Evolutionary conservation across 2,329 filamentous ascomycete genomes (phyloP), one percentile per base, ranked within the genome.

Genomic region (Trichoderma polysporum): DNA sequence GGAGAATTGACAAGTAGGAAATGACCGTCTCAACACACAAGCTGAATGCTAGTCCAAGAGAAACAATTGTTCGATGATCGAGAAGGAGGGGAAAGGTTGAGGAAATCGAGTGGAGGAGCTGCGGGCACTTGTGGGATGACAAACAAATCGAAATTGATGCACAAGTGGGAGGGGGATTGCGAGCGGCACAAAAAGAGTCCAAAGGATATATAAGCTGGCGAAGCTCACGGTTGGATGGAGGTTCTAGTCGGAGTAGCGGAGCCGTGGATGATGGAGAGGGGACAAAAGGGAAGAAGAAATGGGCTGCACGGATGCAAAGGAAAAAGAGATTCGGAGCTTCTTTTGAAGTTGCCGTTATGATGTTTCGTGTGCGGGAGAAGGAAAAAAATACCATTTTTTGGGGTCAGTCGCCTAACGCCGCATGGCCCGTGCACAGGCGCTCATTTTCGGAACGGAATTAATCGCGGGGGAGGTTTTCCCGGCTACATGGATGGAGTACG

Each of bases 101-200:
- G 64, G 59, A 57, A 39, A 49, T 61, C 58, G 65, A 49, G 65
- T 56, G 65, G 65, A 67, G 49, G 65, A 67, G 49, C 41, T 53
- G 58, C 65, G 53, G 69, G 66, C 68, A 68, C 67, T 66, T 68
- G 63, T 62, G 47, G 49, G 58, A 69, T 70, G 69, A 68, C 64
- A 60, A 68, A 68, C 63, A 66, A 50, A 39, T 29, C 45, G 29
- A 45, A 62, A 31, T 37, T 12, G 29, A 57, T 35, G 22, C 59
- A 62, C 56, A 61, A 52, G 58, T 66, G 52, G 66, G 61, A 66
- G 62, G 31, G 49, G 54, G 49, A 47, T 29, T 58, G 56, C 49
- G 61, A 68, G 67, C 59, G 56, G 54, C 37, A 31, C 61, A 65
- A 66, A 65, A 66, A 68, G 50, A 35, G 52, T 37, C 17, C n/a